Percentiles rank a stretch among this genome's conserved stretches.
phyloP scores from a whole-genome alignment of 2,329 filamentous ascomycete genomes.

The Coccinonectria pachysandricola region DNA sequence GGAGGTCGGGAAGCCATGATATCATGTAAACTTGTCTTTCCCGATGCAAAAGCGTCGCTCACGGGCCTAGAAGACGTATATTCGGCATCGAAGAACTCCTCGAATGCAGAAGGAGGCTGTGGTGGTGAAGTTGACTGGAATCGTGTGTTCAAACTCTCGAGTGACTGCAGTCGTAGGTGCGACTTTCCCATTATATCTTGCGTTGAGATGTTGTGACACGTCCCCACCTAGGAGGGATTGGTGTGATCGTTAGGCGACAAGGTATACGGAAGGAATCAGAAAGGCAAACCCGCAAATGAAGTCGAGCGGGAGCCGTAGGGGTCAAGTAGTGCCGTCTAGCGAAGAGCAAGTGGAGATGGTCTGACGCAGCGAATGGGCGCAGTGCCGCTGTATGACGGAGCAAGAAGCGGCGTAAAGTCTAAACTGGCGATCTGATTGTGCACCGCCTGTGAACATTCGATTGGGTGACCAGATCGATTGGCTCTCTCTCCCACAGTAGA shows the following conservation, averaged over 20 bases:
- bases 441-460: too few species aligned
- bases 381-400: slow-evolving; percentile 13
- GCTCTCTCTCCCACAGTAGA: too few species aligned
- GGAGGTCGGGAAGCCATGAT: slow-evolving; percentile 37
- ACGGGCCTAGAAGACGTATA: slow-evolving; percentile 35
- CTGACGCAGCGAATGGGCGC: slow-evolving; percentile 11
- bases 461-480: too few species aligned
- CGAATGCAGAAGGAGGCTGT: slow-evolving; percentile 34
- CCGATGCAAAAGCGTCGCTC: slow-evolving; percentile 37
- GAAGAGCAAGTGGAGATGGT: slow-evolving; percentile 9
- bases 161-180: slow-evolving; percentile 34
- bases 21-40: slow-evolving; percentile 25
- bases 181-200: slow-evolving; percentile 34
- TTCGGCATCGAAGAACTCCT: slow-evolving; percentile 35
- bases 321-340: slow-evolving; percentile 15
- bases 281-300: too few species aligned
- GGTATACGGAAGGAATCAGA: too few species aligned
- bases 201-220: slow-evolving; percentile 10
- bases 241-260: slow-evolving; percentile 6
- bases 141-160: slow-evolving; percentile 33
- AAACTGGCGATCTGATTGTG: too few species aligned
- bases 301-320: slow-evolving; percentile 9
- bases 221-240: slow-evolving; percentile 10
- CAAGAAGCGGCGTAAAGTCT: slow-evolving; percentile 14
- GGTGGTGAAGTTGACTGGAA: slow-evolving; percentile 31